Evolutionary conservation across 768 basidiomycete species (phyloP).

Genomic region (Sarcodon aspratus): DNA sequence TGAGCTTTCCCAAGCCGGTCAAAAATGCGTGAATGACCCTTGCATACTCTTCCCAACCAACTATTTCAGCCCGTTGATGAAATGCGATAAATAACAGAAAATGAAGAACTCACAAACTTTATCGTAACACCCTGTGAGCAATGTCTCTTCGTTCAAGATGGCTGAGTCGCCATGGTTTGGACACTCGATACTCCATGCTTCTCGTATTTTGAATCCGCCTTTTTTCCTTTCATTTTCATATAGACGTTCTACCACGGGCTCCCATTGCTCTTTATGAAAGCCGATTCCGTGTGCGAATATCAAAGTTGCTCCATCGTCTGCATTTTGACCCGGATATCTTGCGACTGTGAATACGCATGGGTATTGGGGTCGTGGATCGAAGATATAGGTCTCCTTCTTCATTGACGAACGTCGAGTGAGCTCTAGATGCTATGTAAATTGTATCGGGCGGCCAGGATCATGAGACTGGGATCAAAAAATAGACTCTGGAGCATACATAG

Average conservation of each 20-base stretch:
- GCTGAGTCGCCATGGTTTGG: conserved; percentile 47
- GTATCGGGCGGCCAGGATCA: no score
- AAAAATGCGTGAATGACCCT: conserved; percentile 36
- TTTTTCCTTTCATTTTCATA: conserved; percentile 9
- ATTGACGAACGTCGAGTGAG: no score
- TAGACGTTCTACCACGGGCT: conserved; percentile 39
- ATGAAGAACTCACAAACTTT: conserved; percentile 24
- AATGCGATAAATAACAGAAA: no score
- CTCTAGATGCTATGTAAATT: no score
- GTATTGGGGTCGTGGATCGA: conserved; percentile 42
- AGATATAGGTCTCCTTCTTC: conserved; percentile 21
- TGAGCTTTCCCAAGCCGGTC: conserved; percentile 28
- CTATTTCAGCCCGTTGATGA: conserved; percentile 13
- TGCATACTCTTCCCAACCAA: conserved; percentile 43
- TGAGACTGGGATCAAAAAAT: no score
- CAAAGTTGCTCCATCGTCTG: conserved; percentile 29
- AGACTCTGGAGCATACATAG: no score
- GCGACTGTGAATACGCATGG: conserved; percentile 37
- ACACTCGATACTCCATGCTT: conserved; percentile 40
- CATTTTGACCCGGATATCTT: conserved; percentile 28
- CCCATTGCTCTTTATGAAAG: conserved; percentile 51
- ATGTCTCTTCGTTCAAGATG: conserved; percentile 30
- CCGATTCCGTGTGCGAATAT: conserved; percentile 43
- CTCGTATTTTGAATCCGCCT: conserved; percentile 25
- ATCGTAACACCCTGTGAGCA: conserved; percentile 27